Evolutionary conservation across 768 basidiomycete species (phyloP).

Genomic region (Leccinellum albellum): DNA sequence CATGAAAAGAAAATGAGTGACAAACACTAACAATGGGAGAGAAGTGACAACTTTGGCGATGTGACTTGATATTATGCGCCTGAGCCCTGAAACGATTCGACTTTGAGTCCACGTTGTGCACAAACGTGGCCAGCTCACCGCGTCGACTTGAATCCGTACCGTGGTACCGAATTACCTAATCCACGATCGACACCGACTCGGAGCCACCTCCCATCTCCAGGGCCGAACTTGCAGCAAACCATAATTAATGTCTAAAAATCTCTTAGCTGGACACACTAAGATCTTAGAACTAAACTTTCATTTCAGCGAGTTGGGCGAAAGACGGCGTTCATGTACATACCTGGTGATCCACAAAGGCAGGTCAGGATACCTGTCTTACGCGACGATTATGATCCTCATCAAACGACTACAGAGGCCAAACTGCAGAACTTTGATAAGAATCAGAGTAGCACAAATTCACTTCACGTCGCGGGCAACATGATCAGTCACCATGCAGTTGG

Average conservation of each 20-base stretch:
- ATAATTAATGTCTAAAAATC: neutral
- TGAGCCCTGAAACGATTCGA: conserved; percentile 19
- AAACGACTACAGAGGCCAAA: neutral
- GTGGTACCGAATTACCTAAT: conserved; percentile 21
- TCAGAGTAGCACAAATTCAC: neutral
- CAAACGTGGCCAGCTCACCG: conserved; percentile 14
- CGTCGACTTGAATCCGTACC: conserved; percentile 15
- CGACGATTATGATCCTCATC: neutral
- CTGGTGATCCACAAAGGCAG: neutral
- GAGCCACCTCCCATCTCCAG: neutral
- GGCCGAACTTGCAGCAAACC: neutral
- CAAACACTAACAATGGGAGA: conserved; percentile 13
- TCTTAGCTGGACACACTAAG: neutral
- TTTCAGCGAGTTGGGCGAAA: conserved; percentile 4
- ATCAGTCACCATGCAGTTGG: neutral
- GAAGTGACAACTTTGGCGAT: conserved; percentile 18
- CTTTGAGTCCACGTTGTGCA: conserved; percentile 20
- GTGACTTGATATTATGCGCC: conserved; percentile 26
- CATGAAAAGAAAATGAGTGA: conserved; percentile 26
- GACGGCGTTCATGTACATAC: conserved; percentile 20
- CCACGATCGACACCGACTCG: conserved; percentile 26
- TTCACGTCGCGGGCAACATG: neutral
- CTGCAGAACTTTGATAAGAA: neutral
- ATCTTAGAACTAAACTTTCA: conserved; percentile 8
- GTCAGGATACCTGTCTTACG: neutral